Evolutionary conservation across 192 early-diverging fungal species (phyloP).

Genomic region (Chytriomyces sp.): DNA sequence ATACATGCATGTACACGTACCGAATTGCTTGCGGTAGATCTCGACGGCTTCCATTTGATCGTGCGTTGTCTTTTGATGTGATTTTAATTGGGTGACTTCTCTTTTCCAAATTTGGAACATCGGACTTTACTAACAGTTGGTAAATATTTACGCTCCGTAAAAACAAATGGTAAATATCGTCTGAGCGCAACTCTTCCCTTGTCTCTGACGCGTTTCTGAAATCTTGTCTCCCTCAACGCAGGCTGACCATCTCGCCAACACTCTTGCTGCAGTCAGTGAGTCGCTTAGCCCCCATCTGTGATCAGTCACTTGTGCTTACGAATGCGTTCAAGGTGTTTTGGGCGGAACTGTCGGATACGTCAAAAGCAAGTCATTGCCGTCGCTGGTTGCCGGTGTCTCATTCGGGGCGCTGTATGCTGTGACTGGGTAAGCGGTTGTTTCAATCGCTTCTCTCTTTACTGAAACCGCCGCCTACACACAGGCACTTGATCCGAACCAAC

Average conservation of each 20-base stretch:
- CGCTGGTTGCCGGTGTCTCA: slow-evolving; percentile 52
- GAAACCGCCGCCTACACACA: slow-evolving; percentile 1
- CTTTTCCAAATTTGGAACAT: too few species aligned
- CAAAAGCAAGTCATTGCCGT: slow-evolving; percentile 42
- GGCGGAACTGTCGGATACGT: slow-evolving; percentile 56
- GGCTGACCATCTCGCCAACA: slow-evolving; percentile 32
- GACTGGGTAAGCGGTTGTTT: slow-evolving; percentile 40
- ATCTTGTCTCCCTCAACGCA: not conserved
- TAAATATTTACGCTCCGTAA: too few species aligned
- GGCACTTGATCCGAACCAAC: slow-evolving; percentile 55
- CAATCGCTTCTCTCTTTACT: not conserved
- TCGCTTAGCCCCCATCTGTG: not conserved
- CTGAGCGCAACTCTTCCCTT: too few species aligned
- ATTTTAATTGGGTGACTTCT: too few species aligned
- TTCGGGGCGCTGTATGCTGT: slow-evolving; percentile 51
- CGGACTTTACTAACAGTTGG: too few species aligned
- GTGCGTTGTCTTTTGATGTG: too few species aligned
- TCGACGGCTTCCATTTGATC: slow-evolving; percentile 15
- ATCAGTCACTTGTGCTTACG: not conserved
- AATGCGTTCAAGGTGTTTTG: slow-evolving; percentile 21
- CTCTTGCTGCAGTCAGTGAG: slow-evolving; percentile 33
- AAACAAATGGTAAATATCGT: too few species aligned
- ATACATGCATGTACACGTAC: not conserved
- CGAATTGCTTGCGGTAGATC: slow-evolving; percentile 31
- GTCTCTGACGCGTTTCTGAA: too few species aligned